These are phyloP conservation scores for Tolypocladium guangdongense DNA, from an alignment of 2,329 filamentous ascomycete species.

Conservation along the genomic window DNA sequence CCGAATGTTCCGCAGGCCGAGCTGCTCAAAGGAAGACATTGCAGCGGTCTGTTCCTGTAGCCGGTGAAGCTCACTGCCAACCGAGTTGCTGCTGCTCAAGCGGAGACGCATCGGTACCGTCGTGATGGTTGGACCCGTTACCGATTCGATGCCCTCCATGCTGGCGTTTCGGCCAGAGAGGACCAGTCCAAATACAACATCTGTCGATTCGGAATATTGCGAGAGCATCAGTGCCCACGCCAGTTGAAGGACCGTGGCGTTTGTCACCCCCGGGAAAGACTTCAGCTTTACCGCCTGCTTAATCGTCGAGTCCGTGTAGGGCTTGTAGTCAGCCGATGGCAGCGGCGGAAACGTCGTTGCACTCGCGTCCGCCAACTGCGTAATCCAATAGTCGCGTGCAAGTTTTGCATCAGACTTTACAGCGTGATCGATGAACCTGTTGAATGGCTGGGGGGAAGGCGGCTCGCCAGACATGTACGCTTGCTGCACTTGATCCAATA, in stretches of 20 bases:
- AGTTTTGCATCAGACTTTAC: neutral
- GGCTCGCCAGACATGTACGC: conserved; percentile 22
- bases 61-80: neutral
- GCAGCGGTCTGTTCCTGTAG: neutral
- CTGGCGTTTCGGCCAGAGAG: conserved; percentile 1
- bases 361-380: neutral
- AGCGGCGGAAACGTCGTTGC: neutral
- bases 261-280: neutral
- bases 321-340: neutral
- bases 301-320: neutral
- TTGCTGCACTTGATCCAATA: conserved; percentile 30
- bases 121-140: conserved; percentile 3
- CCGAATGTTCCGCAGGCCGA: conserved; percentile 44
- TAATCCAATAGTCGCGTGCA: neutral
- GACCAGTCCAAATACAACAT: neutral
- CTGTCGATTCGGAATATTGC: neutral
- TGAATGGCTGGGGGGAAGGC: neutral
- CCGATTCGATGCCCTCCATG: conserved; percentile 2
- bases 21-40: conserved; percentile 32
- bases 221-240: neutral
- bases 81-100: neutral
- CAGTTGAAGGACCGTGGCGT: neutral
- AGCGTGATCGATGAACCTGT: neutral
- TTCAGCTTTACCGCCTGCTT: neutral
- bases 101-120: neutral